Conservation (phyloP, 257 asterid genomes). For the Schizonepeta tenuifolia region DNA sequence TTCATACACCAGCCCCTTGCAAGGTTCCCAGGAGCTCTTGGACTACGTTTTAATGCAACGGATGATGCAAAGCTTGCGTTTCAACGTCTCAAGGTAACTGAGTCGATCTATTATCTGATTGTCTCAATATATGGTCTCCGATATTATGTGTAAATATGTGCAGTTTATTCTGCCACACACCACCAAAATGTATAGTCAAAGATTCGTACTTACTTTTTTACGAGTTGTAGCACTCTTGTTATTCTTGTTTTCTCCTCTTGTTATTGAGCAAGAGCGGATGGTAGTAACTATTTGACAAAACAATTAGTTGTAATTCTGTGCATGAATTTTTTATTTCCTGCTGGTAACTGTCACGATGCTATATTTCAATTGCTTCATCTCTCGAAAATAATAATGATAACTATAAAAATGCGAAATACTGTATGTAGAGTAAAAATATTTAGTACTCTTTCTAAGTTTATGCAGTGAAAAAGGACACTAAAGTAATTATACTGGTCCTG, state of each 20-base stretch:
- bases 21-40: neutral
- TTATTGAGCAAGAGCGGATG: neutral
- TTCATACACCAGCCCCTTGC: neutral
- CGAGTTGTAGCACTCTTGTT: neutral
- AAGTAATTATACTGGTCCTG: no score
- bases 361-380: neutral
- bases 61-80: neutral
- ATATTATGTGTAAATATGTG: constrained; percentile 22
- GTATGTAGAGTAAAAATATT: neutral
- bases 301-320: neutral
- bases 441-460: no score
- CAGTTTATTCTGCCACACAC: neutral
- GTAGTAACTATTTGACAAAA: neutral
- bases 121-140: neutral
- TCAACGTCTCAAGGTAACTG: neutral
- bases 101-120: neutral
- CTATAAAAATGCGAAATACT: no score
- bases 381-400: no score
- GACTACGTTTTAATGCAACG: neutral
- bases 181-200: neutral
- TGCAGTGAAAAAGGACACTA: no score
- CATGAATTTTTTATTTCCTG: neutral
- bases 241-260: neutral
- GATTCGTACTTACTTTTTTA: neutral
- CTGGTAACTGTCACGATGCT: neutral